phyloP scores from a whole-genome alignment of 345 rosid species.

The Camelina sativa region DNA sequence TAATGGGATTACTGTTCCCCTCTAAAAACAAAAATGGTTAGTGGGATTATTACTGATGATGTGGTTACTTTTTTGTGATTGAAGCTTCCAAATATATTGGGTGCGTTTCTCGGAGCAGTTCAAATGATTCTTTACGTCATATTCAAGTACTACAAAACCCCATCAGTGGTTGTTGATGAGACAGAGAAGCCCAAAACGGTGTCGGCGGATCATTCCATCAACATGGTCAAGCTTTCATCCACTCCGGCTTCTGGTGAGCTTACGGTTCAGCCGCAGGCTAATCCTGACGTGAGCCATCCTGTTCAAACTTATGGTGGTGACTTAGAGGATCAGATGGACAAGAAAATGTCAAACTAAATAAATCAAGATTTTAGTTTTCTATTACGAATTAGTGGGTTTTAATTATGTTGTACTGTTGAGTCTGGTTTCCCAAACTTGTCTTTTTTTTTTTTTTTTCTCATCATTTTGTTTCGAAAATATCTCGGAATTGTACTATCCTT shows the following conservation, averaged over 20 bases:
- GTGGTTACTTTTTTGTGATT: background rate
- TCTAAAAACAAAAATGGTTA: background rate
- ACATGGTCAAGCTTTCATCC: conserved; percentile 35
- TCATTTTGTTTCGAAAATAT: conserved; percentile 18
- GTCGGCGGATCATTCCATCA: conserved; percentile 41
- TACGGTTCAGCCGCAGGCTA: conserved; percentile 4
- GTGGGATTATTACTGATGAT: conserved; percentile 15
- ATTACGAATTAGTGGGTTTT: conserved; percentile 17
- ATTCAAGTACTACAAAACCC: conserved; percentile 49
- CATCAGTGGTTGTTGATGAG: conserved; percentile 26
- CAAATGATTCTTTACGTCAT: conserved; percentile 58
- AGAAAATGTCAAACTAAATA: conserved; percentile 27
- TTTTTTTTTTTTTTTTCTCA: background rate
- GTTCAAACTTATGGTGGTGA: conserved; percentile 32
- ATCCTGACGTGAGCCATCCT: background rate
- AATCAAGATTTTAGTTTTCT: conserved; percentile 14
- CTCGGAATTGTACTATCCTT: conserved; percentile 30
- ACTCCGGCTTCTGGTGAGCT: conserved; percentile 26
- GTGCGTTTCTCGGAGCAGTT: conserved; percentile 53
- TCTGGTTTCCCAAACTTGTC: conserved; percentile 30
- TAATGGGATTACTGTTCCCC: conserved; percentile 24
- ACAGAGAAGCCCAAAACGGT: conserved; percentile 39
- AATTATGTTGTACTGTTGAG: conserved; percentile 30
- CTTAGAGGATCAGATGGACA: conserved; percentile 33
- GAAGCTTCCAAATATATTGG: conserved; percentile 63